Conservation (phyloP, 2,329 filamentous ascomycete genomes). For the Verticillium albo-atrum region DNA sequence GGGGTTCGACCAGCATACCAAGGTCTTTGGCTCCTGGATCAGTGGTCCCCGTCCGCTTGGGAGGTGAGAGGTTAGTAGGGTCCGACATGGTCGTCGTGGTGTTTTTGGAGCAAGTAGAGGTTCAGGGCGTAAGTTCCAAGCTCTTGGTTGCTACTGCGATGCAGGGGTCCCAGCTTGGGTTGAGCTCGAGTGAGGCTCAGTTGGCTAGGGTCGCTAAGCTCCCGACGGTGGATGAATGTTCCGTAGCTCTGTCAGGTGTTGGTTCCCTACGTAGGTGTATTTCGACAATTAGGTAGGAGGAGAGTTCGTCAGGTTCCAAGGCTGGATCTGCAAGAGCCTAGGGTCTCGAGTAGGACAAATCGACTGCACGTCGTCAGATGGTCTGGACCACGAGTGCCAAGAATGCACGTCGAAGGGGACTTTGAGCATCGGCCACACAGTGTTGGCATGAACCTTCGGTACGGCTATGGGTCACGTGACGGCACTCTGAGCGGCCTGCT, state of each 20-base stretch:
- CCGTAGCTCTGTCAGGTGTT: background rate
- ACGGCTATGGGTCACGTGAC: background rate
- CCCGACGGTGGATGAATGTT: background rate
- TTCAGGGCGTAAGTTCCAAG: background rate
- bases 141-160: background rate
- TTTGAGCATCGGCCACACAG: background rate
- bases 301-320: background rate
- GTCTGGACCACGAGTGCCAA: background rate
- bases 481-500: background rate
- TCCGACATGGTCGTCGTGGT: conserved; percentile 20
- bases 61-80: conserved; percentile 33
- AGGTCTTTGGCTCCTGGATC: conserved; percentile 59
- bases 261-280: background rate
- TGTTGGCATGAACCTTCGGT: background rate
- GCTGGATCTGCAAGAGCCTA: background rate
- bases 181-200: background rate
- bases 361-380: background rate
- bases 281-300: background rate
- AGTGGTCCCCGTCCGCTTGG: conserved; percentile 34
- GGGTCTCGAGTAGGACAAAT: background rate
- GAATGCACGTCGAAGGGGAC: background rate
- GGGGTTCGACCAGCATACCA: conserved; percentile 30
- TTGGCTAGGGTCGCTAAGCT: background rate
- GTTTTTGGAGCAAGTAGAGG: background rate
- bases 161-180: background rate